Conservation (phyloP, 73 alveolate genomes). For the Loxodes magnus region DNA sequence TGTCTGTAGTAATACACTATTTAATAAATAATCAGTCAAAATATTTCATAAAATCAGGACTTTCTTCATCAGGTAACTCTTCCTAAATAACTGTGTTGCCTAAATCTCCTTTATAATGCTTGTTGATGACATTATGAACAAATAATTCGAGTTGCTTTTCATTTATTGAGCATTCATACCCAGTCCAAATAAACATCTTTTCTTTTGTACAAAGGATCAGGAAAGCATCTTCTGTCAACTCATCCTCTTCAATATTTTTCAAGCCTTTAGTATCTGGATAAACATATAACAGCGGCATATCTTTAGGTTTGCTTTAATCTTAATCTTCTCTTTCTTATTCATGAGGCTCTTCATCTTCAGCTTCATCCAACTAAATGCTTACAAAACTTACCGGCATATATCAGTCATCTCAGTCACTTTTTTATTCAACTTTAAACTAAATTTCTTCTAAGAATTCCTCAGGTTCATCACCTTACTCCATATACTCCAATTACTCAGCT, state of each 20-base stretch:
- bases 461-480: constrained; percentile 34
- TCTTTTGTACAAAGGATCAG: constrained; percentile 30
- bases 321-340: constrained; percentile 20
- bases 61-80: constrained; percentile 19
- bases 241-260: constrained; percentile 46
- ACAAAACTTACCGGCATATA: too few species aligned
- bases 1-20: too few species aligned
- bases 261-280: constrained; percentile 19
- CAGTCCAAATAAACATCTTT: constrained; percentile 26
- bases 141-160: constrained; percentile 14
- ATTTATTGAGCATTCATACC: constrained; percentile 17
- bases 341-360: constrained; percentile 20
- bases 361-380: constrained; percentile 28
- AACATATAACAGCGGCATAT: constrained; percentile 24
- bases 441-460: constrained; percentile 33
- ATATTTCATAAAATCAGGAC: constrained; percentile 28
- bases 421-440: constrained; percentile 19
- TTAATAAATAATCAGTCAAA: too few species aligned
- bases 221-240: constrained; percentile 33
- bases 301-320: constrained; percentile 16
- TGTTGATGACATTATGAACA: constrained; percentile 9
- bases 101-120: constrained; percentile 20
- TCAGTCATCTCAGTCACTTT: constrained; percentile 47
- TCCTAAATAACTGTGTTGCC: constrained; percentile 12
- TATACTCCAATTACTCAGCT: constrained; percentile 13